Evolutionary conservation across 176 grass and related monocot genomes (phyloP), one percentile per base, ranked within the genome.

Genomic region (Carex cristatella): DNA sequence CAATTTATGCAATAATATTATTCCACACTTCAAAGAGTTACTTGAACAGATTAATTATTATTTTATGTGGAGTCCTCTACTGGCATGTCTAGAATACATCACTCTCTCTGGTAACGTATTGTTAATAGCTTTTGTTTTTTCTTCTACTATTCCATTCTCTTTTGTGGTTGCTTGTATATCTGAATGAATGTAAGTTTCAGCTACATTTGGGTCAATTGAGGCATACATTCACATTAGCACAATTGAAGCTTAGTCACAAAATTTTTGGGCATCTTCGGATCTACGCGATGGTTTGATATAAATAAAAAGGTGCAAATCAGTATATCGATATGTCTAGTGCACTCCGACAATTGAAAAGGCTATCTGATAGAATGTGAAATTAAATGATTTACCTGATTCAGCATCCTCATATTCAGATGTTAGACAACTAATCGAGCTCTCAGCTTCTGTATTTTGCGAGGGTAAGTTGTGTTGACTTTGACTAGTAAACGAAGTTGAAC

Each of bases 351-450:
- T 33, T 58, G 31, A 33, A 72, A 72, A 72, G 5, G 18, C 18
- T 40, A 72, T 48, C 6, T 72, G 40, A 58, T 33, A 58, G 5
- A 58, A 57, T 58, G 13, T n/a, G 13, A 81, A 79, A 83, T 83
- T 65, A 72, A 13, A 69, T 15, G 51, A 84, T 19, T 19, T 92
- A 99, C 96, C 96, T 92, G 93, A 99, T 94, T 99, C 93, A 79
- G 91, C 90, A 87, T 97, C 94, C 62, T 94, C 96, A 2, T 94
- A 95, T 88, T 99, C 93, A 5, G 91, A 94, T 31, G 89, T 91
- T 49, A 90, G 91, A 31, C 93, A 90, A n/a, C 91, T 99, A 80
- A 94, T 87, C 28, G 91, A 94, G 61, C 93, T 99, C 83, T 94
- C 96, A 85, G 88, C 89, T 65, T 95, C 90, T 48, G 93, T 94